Base-by-base conservation (phyloP, 208 protist species). In the Trypanosoma cruzi region DNA sequence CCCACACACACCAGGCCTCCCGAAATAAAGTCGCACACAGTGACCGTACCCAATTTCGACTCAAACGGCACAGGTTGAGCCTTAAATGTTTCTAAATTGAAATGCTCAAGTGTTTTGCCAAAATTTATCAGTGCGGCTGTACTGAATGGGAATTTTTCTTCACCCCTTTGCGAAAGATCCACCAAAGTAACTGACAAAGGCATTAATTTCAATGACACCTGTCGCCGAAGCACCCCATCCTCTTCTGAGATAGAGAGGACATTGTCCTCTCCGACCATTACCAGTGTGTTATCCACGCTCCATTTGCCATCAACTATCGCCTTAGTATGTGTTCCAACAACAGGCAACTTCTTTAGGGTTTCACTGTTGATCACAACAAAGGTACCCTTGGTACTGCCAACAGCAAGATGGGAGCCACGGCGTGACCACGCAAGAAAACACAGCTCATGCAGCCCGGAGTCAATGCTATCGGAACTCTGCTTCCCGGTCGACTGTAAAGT, bases 291-390 rank as follows among this genome's bases (percentile, higher is more conserved):
- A 54, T 74, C 72, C 16, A 52, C 57, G 10, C 71, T 84, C 98
- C 98, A 99, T 16, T 79, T 75, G 7, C 83, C 96, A 61, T 80
- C 91, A 42, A 93, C 75, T 65, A 99, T 98, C 18, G 56, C 62
- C 72, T 97, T 87, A 20, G 86, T 79, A 81, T 99, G 96, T 32
- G 92, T 96, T 42, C 87, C 93, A 5, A 88, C 55, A 20, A 98
- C 76, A 0, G 97, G 88, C 10, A 89, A 77, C 59, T 98, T 96
- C 37, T 93, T 89, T n/a, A 78, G 64, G n/a, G 89, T 98, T 28
- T 85, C 81, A 32, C 91, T 88, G 81, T 99, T 98, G 80, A 97
- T 98, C 16, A 99, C 26, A 1, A 98, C 68, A 20, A 98, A 67
- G 42, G 82, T 89, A 8, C 98, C 98, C 68, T 97, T 98, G 10